Evolutionary conservation across 208 protist species (phyloP), one percentile per base, ranked within the genome.

Genomic region (Acanthamoeba royreba): DNA sequence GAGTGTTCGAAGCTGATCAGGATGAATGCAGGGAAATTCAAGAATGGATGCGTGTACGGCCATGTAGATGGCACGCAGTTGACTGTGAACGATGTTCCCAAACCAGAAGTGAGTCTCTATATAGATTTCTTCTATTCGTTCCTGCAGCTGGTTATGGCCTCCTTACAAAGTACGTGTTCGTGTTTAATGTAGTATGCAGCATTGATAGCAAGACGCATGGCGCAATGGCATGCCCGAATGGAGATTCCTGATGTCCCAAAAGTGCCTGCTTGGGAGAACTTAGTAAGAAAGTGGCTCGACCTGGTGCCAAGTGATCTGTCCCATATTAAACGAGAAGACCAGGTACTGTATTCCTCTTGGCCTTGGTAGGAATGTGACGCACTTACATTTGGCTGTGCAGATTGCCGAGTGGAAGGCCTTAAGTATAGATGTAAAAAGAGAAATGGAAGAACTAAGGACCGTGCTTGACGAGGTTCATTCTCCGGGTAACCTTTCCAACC

Each of bases 1-100:
- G n/a, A n/a, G n/a, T n/a, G n/a, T n/a, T n/a, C n/a, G n/a, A n/a
- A n/a, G n/a, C n/a, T n/a, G n/a, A n/a, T n/a, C n/a, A n/a, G n/a
- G n/a, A n/a, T n/a, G n/a, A n/a, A n/a, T n/a, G n/a, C 63, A 74
- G 63, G 63, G 15, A 81, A 81, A 40, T 88, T 38, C 49, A 61
- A 88, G 49, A 88, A 88, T 35, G 79, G 79, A 9, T 88, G 79
- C 22, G 79, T 88, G 33, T 88, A 88, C 79, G 79, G 79, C 25
- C 49, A 63, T 31, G 79, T 88, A 38, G 79, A 88, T 22, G 79
- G 79, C 35, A 17, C 35, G 13, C 49, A 52, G 46, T 35, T 88
- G 22, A 88, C 79, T 15, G 31, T 88, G 13, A 35, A 63, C 8
- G 79, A 61, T 45, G 49, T 61, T 13, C 69, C 42, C 69, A 81